Base-by-base conservation (phyloP, 2,329 filamentous ascomycete genomes). In the Raffaelea deltoideospora region DNA sequence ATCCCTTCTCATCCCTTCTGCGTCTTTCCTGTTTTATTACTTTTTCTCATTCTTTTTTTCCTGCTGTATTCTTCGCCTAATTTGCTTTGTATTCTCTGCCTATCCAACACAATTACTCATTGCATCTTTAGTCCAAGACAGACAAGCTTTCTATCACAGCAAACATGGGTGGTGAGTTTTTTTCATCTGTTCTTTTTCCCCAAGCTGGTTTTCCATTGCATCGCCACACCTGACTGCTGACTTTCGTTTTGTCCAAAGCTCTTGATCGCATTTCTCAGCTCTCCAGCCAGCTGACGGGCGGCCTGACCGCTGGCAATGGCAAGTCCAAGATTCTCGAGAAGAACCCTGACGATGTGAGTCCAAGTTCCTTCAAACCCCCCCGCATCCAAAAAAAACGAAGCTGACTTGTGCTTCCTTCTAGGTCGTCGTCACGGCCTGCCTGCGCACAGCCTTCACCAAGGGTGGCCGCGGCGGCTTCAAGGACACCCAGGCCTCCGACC, bases 401-500 rank as follows among this genome's bases (percentile, higher is more conserved):
- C 31, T 31, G 13, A 36, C 28, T 14, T 8, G 7, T n/a, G n/a
- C 23, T 26, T n/a, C n/a, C 5, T 19, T 32, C 18, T 45, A 77
- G 72, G 75, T 96, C 47, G 90, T 98, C 51, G 76, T 98, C 44
- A 96, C 90, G 43, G 84, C 82, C 47, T 84, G 82, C 48, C 82
- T 95, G 52, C 85, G 90, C 50, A 93, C 85, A 14, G 75, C 90
- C 51, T 77, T 96, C 59, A 94, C 86, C 47, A 92, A 85, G 60
- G 88, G 86, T 48, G 86, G 87, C 51, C 87, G 86, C 62, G 90
- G 90, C 48, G 80, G 76, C 34, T 90, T 98, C 70, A 96, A 96
- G 67, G 90, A 96, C 61, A 96, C 90, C 9, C 69, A 75, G 38
- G 83, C 82, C 7, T 73, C 85, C 29, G 88, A 96, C 58, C 68